Base-by-base conservation (phyloP, 2,329 filamentous ascomycete genomes). In the Cladosporium sp. region DNA sequence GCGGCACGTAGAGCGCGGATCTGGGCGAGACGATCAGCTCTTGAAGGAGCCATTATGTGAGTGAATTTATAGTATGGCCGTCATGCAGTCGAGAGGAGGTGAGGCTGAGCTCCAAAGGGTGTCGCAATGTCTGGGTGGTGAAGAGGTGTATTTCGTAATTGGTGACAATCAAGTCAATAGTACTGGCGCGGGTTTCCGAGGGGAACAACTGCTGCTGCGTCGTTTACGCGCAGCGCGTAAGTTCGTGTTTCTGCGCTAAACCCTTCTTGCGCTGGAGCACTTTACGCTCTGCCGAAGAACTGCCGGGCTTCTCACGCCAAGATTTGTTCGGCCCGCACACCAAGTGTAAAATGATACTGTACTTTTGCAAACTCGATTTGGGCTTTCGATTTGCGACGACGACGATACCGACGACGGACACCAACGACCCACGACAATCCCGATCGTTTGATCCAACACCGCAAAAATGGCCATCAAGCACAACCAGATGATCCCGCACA, bases 401-500 rank as follows among this genome's bases (percentile, higher is more conserved):
- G 35, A 47, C 32, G 32, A 35, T 16, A 35, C 32, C 32, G 43
- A 40, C 45, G 45, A 48, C 45, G 36, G 46, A 49, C 36, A 41
- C 38, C 29, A 36, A 41, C 46, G 36, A 49, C 32, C 38, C 29
- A 22, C 39, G 25, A 30, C 38, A 49, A 27, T 30, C 15, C 16
- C 36, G 36, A 38, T 38, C 36, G 16, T 20, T 42, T 42, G 39
- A 42, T 22, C 27, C 29, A 53, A 39, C 38, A 53, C 50, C 49
- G 54, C 41, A 49, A 57, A 46, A 33, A 60, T 62, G 91, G 88
- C 92, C 83, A 95, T 97, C 89, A 95, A 95, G 85, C 90, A 96
- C 87, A 97, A 97, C 82, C 90, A 96, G 82, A 87, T 92, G 82
- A 86, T 96, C 77, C 86, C 87, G 74, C 87, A 92, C 84, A 95